These are phyloP conservation scores for Metschnikowia continentalis DNA, from an alignment of 805 yeast species.

Conservation along the genomic window DNA sequence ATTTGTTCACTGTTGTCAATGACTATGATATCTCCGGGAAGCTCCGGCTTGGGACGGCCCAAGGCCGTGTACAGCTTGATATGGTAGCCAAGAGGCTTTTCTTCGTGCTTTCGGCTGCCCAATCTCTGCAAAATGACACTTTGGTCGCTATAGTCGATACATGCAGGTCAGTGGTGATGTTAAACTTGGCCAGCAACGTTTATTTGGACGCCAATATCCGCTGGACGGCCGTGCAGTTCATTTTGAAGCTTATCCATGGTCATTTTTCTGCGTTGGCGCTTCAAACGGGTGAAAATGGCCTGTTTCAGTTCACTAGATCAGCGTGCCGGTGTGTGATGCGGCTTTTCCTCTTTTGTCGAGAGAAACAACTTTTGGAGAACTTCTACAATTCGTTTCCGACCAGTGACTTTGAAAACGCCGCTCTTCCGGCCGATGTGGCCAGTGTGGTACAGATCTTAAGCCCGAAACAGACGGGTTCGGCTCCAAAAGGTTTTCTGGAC, in stretches of 20 bases:
- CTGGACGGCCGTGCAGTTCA: conserved; percentile 25
- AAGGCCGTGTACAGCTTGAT: conserved; percentile 27
- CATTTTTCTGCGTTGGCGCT: conserved; percentile 7
- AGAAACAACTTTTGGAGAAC: conserved; percentile 16
- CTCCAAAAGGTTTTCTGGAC: conserved; percentile 10
- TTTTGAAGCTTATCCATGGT: conserved; percentile 25
- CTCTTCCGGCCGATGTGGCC: background rate
- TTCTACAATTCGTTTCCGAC: conserved; percentile 19
- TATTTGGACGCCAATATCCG: conserved; percentile 21
- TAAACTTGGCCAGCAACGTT: conserved; percentile 29
- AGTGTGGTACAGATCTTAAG: background rate
- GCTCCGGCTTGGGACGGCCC: conserved; percentile 21
- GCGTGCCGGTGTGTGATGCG: conserved; percentile 23
- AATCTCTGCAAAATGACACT: background rate
- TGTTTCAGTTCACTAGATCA: conserved; percentile 14
- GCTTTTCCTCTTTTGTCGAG: conserved; percentile 22
- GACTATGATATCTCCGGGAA: conserved; percentile 33
- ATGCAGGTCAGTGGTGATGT: conserved; percentile 28
- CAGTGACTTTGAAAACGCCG: background rate
- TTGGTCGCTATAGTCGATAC: conserved; percentile 13
- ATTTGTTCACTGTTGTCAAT: conserved; percentile 33
- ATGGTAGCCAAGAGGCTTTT: conserved; percentile 28
- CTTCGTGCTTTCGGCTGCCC: conserved; percentile 21
- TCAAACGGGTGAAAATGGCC: background rate
- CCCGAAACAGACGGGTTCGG: background rate